These are phyloP conservation scores for Suillus placidus DNA, from an alignment of 768 basidiomycete genomes.

Conservation along the genomic window DNA sequence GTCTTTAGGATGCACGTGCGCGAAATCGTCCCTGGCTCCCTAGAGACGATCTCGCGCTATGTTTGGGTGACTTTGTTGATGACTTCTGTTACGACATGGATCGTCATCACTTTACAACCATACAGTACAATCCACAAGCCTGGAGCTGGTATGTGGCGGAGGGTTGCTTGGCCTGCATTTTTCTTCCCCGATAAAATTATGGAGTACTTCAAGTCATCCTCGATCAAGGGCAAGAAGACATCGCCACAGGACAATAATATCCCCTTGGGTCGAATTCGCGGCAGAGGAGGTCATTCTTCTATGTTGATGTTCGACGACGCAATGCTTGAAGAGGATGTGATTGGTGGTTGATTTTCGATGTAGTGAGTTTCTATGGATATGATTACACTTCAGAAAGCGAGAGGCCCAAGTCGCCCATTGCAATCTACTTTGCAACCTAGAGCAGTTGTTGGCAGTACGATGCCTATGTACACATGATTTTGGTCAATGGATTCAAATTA, in stretches of 20 bases:
- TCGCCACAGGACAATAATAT: neutral
- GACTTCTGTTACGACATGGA: slow-evolving; percentile 53
- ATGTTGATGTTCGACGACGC: too few relatives aligned
- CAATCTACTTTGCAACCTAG: slow-evolving; percentile 19
- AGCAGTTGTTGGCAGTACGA: slow-evolving; percentile 16
- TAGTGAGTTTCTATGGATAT: neutral
- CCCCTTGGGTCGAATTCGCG: neutral
- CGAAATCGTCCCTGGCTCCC: slow-evolving; percentile 30
- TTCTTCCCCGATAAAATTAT: neutral
- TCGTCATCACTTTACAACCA: slow-evolving; percentile 50
- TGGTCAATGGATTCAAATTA: neutral
- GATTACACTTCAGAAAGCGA: neutral
- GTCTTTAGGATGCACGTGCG: slow-evolving; percentile 30
- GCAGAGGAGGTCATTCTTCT: neutral
- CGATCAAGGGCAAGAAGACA: neutral
- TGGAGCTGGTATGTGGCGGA: slow-evolving; percentile 12
- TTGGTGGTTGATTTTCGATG: neutral
- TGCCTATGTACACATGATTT: slow-evolving; percentile 14
- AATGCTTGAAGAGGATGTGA: neutral
- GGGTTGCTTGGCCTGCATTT: slow-evolving; percentile 25
- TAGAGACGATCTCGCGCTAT: slow-evolving; percentile 40
- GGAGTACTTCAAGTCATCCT: neutral
- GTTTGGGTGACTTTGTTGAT: slow-evolving; percentile 43
- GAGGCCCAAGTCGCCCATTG: neutral
- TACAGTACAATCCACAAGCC: slow-evolving; percentile 26